A percentile compares a stretch with the other conserved stretches of the same genome.
Evolutionary conservation across 805 yeast species (phyloP).

Genomic region (Kodamaea kaohsiungensis): DNA sequence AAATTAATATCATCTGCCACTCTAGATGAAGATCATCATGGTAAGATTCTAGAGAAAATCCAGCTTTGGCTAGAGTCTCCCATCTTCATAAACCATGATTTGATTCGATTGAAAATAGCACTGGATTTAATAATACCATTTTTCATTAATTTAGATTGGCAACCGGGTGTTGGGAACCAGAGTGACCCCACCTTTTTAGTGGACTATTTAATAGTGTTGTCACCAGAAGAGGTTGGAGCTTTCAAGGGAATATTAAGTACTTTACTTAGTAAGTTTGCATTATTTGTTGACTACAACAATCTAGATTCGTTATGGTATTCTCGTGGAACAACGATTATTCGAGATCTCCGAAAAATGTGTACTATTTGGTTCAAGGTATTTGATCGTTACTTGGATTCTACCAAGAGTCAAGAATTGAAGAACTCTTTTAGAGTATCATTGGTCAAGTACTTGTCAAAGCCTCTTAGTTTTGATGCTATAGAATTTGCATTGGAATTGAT

Average conservation of each 20-base stretch:
- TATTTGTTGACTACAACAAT: slow-evolving; percentile 12
- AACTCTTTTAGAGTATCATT: slow-evolving; percentile 1
- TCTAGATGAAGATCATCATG: slow-evolving; percentile 6
- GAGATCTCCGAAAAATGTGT: slow-evolving; percentile 8
- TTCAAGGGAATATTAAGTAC: slow-evolving; percentile 8
- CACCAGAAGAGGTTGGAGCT: slow-evolving; percentile 9
- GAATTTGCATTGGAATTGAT: slow-evolving; percentile 1
- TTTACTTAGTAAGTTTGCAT: slow-evolving; percentile 13
- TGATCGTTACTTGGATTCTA: slow-evolving; percentile 13
- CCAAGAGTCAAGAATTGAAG: not conserved
- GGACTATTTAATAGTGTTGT: slow-evolving; percentile 21
- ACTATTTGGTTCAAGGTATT: slow-evolving; percentile 18
- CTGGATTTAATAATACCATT: slow-evolving; percentile 22
- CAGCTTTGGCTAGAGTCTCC: slow-evolving; percentile 19
- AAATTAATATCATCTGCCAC: not conserved
- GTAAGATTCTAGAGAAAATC: slow-evolving; percentile 13
- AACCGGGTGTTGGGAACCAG: slow-evolving; percentile 10
- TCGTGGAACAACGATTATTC: not conserved
- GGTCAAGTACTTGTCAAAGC: not conserved
- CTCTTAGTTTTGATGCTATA: not conserved
- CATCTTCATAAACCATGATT: slow-evolving; percentile 15
- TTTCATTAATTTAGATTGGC: slow-evolving; percentile 17
- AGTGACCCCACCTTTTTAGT: slow-evolving; percentile 18
- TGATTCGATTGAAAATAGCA: slow-evolving; percentile 14
- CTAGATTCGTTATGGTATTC: slow-evolving; percentile 16